A percentile compares a stretch with the other conserved stretches of the same genome.
phyloP scores from a whole-genome alignment of 1,139 yeast genomes.

The Nakaseomyces sp. region DNA sequence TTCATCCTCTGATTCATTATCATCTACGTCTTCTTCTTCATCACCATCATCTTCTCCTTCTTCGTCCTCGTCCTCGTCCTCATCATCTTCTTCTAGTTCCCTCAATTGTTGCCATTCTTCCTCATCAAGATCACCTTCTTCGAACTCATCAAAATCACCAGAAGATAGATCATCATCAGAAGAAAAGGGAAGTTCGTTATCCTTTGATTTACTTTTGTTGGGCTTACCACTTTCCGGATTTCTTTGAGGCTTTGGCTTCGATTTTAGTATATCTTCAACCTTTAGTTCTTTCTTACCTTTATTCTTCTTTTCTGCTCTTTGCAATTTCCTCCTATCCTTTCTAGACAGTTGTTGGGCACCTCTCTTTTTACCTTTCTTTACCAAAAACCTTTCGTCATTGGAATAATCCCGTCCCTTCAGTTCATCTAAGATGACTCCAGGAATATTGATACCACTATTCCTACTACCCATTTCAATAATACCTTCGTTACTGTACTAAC shows the following conservation, averaged over 20 bases:
- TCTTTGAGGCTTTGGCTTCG: background rate
- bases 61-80: conserved; percentile 8
- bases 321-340: conserved; percentile 29
- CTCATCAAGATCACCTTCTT: conserved; percentile 37
- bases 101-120: conserved; percentile 35
- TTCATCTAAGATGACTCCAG: conserved; percentile 59
- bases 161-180: conserved; percentile 41
- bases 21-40: conserved; percentile 8
- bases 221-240: background rate
- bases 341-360: conserved; percentile 19
- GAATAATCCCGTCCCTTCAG: conserved; percentile 42
- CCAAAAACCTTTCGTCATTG: conserved; percentile 22
- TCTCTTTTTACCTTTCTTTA: conserved; percentile 16
- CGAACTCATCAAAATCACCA: conserved; percentile 38
- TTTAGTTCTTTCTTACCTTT: conserved; percentile 7
- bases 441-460: conserved; percentile 52
- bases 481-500: no score
- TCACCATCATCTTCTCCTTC: conserved; percentile 21
- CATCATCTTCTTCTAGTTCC: conserved; percentile 28
- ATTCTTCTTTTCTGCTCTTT: conserved; percentile 25
- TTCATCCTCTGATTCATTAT: background rate
- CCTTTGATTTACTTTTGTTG: conserved; percentile 1
- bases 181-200: conserved; percentile 26
- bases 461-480: conserved; percentile 9
- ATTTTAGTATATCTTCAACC: background rate